Conservation (phyloP, 768 basidiomycete genomes). For the Lactarius deliciosus region DNA sequence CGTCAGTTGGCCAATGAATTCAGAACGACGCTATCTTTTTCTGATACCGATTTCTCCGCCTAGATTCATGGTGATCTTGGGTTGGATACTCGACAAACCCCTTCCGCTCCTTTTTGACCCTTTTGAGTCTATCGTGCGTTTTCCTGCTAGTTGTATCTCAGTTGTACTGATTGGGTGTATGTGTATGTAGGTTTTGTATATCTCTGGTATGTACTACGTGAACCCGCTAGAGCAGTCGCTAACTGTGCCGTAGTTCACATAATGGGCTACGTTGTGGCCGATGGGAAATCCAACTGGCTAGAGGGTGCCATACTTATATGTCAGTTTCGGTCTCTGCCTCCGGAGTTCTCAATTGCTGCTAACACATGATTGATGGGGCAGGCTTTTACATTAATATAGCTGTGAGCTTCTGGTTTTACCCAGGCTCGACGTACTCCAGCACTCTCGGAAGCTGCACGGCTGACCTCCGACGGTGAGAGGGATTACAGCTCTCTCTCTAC, state of each 20-base stretch:
- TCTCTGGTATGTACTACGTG: slow-evolving; percentile 41
- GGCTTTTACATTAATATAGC: slow-evolving; percentile 58
- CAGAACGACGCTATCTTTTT: not conserved
- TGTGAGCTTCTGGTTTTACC: slow-evolving; percentile 55
- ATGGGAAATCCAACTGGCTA: slow-evolving; percentile 92
- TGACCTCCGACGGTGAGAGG: slow-evolving; percentile 19
- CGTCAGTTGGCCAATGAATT: slow-evolving; percentile 39
- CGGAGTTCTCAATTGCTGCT: slow-evolving; percentile 1
- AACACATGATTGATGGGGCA: slow-evolving; percentile 25
- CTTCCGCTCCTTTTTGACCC: slow-evolving; percentile 84
- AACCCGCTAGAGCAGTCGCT: not conserved
- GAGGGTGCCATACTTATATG: slow-evolving; percentile 82
- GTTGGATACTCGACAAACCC: slow-evolving; percentile 79
- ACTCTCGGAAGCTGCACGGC: slow-evolving; percentile 34
- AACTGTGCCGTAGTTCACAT: slow-evolving; percentile 41
- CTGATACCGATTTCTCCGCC: slow-evolving; percentile 8
- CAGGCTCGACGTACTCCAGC: slow-evolving; percentile 39
- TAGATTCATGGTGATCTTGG: slow-evolving; percentile 74
- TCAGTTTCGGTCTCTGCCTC: slow-evolving; percentile 31
- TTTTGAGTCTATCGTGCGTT: slow-evolving; percentile 62
- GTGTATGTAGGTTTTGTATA: slow-evolving; percentile 38
- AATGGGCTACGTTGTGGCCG: slow-evolving; percentile 81
- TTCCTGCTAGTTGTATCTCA: not conserved
- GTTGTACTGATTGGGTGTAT: slow-evolving; percentile 1
- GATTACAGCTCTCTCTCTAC: not conserved